Evolutionary conservation across 495 filamentous ascomycete genomes (phyloP).

Genomic region (Penicillium pulvis): DNA sequence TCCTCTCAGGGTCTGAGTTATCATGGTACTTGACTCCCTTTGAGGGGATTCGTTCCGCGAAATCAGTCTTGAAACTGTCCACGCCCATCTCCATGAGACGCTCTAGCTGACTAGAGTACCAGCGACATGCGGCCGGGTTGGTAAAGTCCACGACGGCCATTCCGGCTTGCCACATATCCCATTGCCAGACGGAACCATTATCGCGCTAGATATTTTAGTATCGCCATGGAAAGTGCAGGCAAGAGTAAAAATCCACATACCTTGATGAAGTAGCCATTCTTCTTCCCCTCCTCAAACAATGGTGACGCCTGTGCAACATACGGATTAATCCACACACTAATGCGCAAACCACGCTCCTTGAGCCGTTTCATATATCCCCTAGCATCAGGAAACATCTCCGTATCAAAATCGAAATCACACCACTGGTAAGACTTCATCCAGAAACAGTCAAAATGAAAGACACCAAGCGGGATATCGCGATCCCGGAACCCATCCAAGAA

Average conservation of each 20-base stretch:
- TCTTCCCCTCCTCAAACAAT: conserved; percentile 63
- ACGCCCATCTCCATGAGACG: conserved; percentile 65
- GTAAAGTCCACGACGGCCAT: conserved; percentile 78
- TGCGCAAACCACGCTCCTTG: conserved; percentile 62
- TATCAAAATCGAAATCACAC: conserved; percentile 73
- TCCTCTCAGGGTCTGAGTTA: conserved; percentile 57
- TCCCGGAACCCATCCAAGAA: conserved; percentile 70
- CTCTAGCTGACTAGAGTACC: conserved; percentile 60
- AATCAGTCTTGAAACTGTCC: conserved; percentile 74
- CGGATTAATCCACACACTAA: conserved; percentile 74
- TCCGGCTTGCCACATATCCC: conserved; percentile 74
- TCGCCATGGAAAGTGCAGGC: neutral
- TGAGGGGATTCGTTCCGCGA: conserved; percentile 70
- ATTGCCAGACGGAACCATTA: conserved; percentile 72
- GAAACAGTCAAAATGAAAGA: conserved; percentile 74
- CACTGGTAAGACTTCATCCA: conserved; percentile 69
- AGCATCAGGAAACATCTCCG: conserved; percentile 69
- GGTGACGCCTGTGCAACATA: conserved; percentile 70
- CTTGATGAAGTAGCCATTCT: conserved; percentile 69
- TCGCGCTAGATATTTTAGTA: conserved; percentile 39
- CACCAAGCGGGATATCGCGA: conserved; percentile 64
- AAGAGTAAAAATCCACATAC: conserved; percentile 15
- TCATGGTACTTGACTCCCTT: conserved; percentile 61
- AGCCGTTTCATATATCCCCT: conserved; percentile 61
- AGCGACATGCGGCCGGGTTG: conserved; percentile 63